phyloP scores from a whole-genome alignment of 176 grass and related monocot genomes.

The Aegilops longissima region DNA sequence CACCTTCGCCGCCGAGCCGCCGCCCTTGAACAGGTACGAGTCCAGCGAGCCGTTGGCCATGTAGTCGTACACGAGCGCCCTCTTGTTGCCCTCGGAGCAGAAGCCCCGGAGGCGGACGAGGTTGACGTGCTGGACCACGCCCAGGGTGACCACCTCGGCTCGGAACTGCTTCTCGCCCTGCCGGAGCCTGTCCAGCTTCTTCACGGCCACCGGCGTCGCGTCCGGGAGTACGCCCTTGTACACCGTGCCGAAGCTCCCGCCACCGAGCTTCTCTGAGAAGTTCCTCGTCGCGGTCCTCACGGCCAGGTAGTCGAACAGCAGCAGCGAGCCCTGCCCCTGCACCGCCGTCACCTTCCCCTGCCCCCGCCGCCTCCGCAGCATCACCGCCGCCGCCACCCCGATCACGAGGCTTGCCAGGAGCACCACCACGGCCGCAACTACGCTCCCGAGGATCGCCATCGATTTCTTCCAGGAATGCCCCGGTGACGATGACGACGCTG shows the following conservation, averaged over 20 bases:
- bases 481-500: not conserved
- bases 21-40: slow-evolving; percentile 31
- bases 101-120: slow-evolving; percentile 48
- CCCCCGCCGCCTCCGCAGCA: slow-evolving; percentile 28
- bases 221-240: slow-evolving; percentile 36
- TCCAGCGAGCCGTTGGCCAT: slow-evolving; percentile 55
- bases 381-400: not conserved
- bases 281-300: slow-evolving; percentile 37
- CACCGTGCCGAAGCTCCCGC: slow-evolving; percentile 47
- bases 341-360: slow-evolving; percentile 44
- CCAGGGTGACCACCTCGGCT: slow-evolving; percentile 47
- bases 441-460: slow-evolving; percentile 27
- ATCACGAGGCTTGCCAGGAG: slow-evolving; percentile 28
- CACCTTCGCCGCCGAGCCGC: slow-evolving; percentile 3
- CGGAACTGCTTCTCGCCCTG: slow-evolving; percentile 59
- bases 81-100: slow-evolving; percentile 49
- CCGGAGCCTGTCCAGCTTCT: slow-evolving; percentile 40
- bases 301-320: slow-evolving; percentile 43
- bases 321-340: slow-evolving; percentile 46
- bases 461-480: slow-evolving; percentile 42
- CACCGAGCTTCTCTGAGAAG: slow-evolving; percentile 49
- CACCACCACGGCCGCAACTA: slow-evolving; percentile 23
- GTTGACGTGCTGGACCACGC: slow-evolving; percentile 46
- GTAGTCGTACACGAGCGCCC: slow-evolving; percentile 50
- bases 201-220: slow-evolving; percentile 38